Percentiles rank a stretch among this genome's conserved stretches.
Conservation (phyloP, 225 moss, liverwort and hornwort genomes). For the Anthoceros angustus region DNA sequence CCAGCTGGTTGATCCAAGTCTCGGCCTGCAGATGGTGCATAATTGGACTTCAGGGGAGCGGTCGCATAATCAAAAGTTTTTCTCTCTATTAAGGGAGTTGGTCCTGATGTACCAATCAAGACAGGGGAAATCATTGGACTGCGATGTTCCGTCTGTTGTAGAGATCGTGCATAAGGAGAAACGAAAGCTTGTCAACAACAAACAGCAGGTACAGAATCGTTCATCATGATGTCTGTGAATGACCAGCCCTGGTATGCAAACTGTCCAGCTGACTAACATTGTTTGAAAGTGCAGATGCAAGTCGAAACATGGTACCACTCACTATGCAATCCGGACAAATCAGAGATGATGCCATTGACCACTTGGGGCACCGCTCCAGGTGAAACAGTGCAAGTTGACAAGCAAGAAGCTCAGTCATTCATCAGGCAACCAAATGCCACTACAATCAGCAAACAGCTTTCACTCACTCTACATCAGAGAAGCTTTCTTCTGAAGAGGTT, state of each 20-base stretch:
- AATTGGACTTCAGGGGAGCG: neutral
- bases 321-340: conserved; percentile 16
- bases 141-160: conserved; percentile 3
- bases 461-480: neutral
- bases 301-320: conserved; percentile 15
- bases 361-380: neutral
- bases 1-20: conserved; percentile 1
- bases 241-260: too few species aligned
- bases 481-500: neutral
- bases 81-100: neutral
- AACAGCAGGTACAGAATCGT: conserved; percentile 9
- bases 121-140: neutral
- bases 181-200: conserved; percentile 11
- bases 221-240: too few species aligned
- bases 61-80: neutral
- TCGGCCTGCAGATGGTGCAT: neutral
- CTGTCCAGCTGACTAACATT: neutral
- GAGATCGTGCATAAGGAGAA: conserved; percentile 8
- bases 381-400: conserved; percentile 6
- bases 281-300: neutral
- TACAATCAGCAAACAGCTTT: neutral
- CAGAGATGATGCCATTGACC: neutral
- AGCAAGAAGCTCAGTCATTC: neutral
- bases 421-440: neutral
- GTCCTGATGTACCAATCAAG: neutral